These are phyloP conservation scores for Cinnamomum chago DNA, from an alignment of 164 flowering plant genomes.

Conservation along the genomic window DNA sequence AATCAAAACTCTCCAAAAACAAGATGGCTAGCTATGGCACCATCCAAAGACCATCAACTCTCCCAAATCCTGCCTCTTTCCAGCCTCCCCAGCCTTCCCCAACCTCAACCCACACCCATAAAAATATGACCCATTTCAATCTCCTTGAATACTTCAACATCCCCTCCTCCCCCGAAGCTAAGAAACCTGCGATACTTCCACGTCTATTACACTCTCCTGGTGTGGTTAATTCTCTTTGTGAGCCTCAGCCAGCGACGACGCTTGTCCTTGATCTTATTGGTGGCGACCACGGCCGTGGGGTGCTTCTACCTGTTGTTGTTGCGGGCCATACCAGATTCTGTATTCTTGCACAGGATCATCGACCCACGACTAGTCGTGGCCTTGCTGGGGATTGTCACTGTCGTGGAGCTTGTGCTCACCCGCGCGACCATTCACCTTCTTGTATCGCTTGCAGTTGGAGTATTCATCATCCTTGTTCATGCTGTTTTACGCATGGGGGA, in stretches of 20 bases:
- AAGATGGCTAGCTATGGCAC: background rate
- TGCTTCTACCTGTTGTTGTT: slow-evolving; percentile 13
- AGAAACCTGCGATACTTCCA: slow-evolving; percentile 14
- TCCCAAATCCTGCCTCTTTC: background rate
- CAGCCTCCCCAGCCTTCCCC: background rate
- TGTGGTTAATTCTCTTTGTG: slow-evolving; percentile 21
- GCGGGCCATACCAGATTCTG: slow-evolving; percentile 12
- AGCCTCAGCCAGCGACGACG: slow-evolving; percentile 16
- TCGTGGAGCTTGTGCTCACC: slow-evolving; percentile 21
- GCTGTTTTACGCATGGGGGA: slow-evolving; percentile 20
- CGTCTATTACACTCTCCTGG: slow-evolving; percentile 9
- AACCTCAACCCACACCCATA: background rate
- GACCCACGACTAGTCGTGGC: slow-evolving; percentile 16
- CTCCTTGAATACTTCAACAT: slow-evolving; percentile 9
- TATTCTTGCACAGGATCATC: slow-evolving; percentile 9
- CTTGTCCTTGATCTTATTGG: slow-evolving; percentile 14
- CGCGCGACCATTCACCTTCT: slow-evolving; percentile 23
- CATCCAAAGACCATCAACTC: background rate
- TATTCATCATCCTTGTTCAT: slow-evolving; percentile 25
- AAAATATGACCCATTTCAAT: background rate
- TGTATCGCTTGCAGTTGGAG: slow-evolving; percentile 14
- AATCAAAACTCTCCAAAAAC: too few relatives aligned
- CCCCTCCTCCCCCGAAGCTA: slow-evolving; percentile 25
- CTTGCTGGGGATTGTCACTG: slow-evolving; percentile 8
- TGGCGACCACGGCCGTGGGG: slow-evolving; percentile 11